phyloP scores from a whole-genome alignment of 495 filamentous ascomycete genomes.

The Hypoxylon lenormandii region DNA sequence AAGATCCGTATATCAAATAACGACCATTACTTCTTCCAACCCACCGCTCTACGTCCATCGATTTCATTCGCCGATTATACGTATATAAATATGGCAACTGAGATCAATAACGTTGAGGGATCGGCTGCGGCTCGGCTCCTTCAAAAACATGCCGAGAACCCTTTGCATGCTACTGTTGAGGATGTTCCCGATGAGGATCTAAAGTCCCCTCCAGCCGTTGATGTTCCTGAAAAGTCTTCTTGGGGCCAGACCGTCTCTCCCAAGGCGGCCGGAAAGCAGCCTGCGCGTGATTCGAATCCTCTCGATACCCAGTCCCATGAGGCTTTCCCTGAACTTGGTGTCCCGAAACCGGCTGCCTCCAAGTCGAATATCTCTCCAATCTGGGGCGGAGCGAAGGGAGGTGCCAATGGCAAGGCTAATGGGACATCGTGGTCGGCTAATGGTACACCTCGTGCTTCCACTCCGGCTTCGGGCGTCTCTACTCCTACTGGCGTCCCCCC shows the following conservation, averaged over 20 bases:
- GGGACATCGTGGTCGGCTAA: conserved; percentile 65
- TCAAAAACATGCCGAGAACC: conserved; percentile 77
- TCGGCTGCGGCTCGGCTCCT: conserved; percentile 80
- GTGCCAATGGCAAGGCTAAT: conserved; percentile 70
- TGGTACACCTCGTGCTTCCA: conserved; percentile 66
- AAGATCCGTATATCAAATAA: conserved; percentile 30
- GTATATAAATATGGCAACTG: conserved; percentile 50
- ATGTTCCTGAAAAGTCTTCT: conserved; percentile 53
- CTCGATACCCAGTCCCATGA: conserved; percentile 89
- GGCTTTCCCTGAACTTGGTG: conserved; percentile 87
- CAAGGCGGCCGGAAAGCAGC: conserved; percentile 74
- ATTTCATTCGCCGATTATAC: conserved; percentile 20
- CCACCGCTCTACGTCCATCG: conserved; percentile 6
- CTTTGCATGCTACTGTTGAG: conserved; percentile 78
- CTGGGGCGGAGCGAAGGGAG: conserved; percentile 62
- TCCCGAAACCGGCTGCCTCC: conserved; percentile 67
- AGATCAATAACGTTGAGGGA: conserved; percentile 53
- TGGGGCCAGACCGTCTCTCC: conserved; percentile 61
- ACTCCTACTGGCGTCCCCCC: conserved; percentile 70
- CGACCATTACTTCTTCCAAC: conserved; percentile 9
- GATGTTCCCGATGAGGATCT: conserved; percentile 86
- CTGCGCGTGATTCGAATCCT: conserved; percentile 60
- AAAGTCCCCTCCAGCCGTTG: conserved; percentile 51
- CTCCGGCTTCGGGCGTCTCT: conserved; percentile 67
- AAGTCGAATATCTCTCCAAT: conserved; percentile 68